phyloP scores from a whole-genome alignment of 768 basidiomycete genomes.

The Hygrocybe coccinea region DNA sequence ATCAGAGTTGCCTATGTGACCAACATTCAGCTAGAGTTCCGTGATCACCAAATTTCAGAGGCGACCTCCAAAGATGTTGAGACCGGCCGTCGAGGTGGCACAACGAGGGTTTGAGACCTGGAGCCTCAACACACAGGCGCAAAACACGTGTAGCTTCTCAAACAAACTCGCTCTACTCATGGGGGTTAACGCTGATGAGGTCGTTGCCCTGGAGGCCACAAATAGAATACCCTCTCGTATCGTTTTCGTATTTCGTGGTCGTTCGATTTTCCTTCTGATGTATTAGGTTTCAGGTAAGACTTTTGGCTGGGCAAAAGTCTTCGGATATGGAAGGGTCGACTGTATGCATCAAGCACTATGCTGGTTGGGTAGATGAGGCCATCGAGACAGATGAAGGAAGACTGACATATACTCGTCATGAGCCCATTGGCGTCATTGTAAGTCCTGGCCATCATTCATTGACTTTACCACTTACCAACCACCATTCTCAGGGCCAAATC shows the following conservation, averaged over 20 bases:
- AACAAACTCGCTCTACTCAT: conserved; percentile 55
- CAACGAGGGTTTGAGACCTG: conserved; percentile 58
- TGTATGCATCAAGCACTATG: conserved; percentile 45
- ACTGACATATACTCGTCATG: conserved; percentile 57
- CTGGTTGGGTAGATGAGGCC: conserved; percentile 54
- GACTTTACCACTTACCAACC: not conserved
- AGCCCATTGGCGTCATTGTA: conserved; percentile 50
- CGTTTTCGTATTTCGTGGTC: not conserved
- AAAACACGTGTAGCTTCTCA: conserved; percentile 46
- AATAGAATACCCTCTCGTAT: conserved; percentile 34
- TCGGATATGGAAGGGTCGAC: conserved; percentile 43
- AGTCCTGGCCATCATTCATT: conserved; percentile 3
- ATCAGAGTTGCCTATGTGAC: too few relatives aligned
- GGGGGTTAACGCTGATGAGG: conserved; percentile 48
- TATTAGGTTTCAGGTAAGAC: conserved; percentile 42
- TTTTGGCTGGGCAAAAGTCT: conserved; percentile 41
- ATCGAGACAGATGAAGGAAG: conserved; percentile 48
- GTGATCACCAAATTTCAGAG: conserved; percentile 46
- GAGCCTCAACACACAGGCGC: conserved; percentile 51
- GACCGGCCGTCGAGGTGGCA: conserved; percentile 55
- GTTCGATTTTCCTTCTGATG: not conserved
- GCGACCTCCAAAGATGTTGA: conserved; percentile 62
- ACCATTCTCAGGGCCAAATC: conserved; percentile 28
- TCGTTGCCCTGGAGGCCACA: conserved; percentile 62
- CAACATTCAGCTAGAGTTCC: too few relatives aligned